A percentile compares a stretch with the other conserved stretches of the same genome.
These are phyloP conservation scores for Guillardia theta DNA, from an alignment of 78 protist species.

Conservation along the genomic window DNA sequence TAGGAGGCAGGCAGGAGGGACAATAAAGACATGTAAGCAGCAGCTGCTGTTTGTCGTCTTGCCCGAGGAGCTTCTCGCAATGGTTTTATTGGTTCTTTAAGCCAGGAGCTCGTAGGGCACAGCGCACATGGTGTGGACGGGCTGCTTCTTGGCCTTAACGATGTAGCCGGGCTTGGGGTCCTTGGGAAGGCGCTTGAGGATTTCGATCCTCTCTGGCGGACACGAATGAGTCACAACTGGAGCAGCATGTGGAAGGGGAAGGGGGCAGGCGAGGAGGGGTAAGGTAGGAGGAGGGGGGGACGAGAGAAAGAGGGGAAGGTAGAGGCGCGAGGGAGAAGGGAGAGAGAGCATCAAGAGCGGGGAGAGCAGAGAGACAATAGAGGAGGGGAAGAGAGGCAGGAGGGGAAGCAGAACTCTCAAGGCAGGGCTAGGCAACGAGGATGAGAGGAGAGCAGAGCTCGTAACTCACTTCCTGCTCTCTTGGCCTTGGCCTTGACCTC, in stretches of 20 bases:
- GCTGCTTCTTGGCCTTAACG: not conserved
- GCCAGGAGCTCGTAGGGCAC: slow-evolving; percentile 32
- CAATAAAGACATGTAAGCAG: too few relatives aligned
- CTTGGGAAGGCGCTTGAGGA: slow-evolving; percentile 38
- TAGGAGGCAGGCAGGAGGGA: too few relatives aligned
- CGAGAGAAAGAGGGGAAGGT: too few relatives aligned
- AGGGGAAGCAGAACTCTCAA: too few relatives aligned
- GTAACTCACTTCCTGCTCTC: not conserved
- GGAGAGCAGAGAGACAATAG: too few relatives aligned
- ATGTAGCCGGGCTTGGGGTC: slow-evolving; percentile 5
- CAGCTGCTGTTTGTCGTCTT: too few relatives aligned
- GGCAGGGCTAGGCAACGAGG: too few relatives aligned
- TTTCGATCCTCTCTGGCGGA: not conserved
- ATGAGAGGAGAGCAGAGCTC: too few relatives aligned
- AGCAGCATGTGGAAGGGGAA: not conserved
- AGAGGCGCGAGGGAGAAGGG: not conserved
- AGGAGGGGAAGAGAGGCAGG: too few relatives aligned
- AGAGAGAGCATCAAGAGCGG: not conserved
- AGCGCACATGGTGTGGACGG: not conserved
- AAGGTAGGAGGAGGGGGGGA: too few relatives aligned
- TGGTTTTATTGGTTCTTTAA: too few relatives aligned
- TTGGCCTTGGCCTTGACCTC: slow-evolving; percentile 41
- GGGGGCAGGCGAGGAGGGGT: not conserved
- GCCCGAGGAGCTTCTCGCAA: too few relatives aligned
- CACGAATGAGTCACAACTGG: not conserved